phyloP scores from a whole-genome alignment of 805 yeast genomes.

The Metschnikowia baotianmanensis region DNA sequence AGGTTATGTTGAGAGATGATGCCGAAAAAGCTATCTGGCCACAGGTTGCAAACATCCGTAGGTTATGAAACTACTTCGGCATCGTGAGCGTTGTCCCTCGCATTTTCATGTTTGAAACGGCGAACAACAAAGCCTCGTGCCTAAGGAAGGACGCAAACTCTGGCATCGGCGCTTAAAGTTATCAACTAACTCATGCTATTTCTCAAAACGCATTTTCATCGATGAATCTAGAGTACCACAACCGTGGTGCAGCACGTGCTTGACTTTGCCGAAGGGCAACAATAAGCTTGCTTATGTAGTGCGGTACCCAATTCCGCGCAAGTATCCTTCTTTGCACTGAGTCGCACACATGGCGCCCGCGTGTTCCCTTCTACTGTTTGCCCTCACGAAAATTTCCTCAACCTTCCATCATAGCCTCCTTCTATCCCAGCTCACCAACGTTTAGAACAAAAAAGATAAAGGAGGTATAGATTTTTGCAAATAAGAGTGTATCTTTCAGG shows the following conservation, averaged over 20 bases:
- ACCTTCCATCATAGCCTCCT: slow-evolving; percentile 6
- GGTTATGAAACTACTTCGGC: no score
- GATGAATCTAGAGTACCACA: no score
- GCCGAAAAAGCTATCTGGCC: no score
- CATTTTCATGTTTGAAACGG: no score
- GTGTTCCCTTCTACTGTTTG: slow-evolving; percentile 7
- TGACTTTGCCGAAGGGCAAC: neutral
- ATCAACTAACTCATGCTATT: no score
- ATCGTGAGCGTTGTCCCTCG: no score
- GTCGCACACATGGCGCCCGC: slow-evolving; percentile 5
- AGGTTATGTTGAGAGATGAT: no score
- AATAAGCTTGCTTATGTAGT: slow-evolving; percentile 3
- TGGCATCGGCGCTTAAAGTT: no score
- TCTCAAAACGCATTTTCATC: no score
- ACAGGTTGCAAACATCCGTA: no score
- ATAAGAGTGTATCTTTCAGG: slow-evolving; percentile 5
- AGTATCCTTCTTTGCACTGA: slow-evolving; percentile 3
- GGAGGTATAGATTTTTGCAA: slow-evolving; percentile 1
- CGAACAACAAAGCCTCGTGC: neutral
- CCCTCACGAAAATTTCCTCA: slow-evolving; percentile 11
- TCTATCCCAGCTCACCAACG: slow-evolving; percentile 5
- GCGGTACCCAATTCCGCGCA: slow-evolving; percentile 6
- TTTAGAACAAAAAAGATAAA: neutral
- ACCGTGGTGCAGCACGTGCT: neutral
- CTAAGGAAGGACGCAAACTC: no score